Evolutionary conservation across 805 yeast genomes (phyloP).

Genomic region (Starmerella asiatica): DNA sequence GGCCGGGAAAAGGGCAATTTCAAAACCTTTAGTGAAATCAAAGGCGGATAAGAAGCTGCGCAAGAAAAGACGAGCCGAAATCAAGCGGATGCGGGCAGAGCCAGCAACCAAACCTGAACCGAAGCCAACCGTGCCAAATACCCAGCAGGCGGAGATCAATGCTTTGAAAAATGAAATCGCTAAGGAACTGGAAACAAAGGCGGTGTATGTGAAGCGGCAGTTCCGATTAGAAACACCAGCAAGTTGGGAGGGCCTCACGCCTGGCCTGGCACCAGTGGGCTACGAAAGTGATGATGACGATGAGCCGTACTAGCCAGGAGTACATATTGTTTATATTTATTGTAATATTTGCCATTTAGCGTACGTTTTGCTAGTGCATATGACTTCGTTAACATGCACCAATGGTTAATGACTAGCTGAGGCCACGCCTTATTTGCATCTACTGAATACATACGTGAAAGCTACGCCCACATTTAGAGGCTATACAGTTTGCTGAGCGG

Average conservation of each 20-base stretch:
- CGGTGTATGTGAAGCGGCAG: conserved; percentile 16
- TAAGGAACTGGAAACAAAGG: conserved; percentile 8
- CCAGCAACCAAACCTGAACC: not conserved
- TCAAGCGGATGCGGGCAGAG: not conserved
- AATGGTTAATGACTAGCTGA: too few species aligned
- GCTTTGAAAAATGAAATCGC: conserved; percentile 15
- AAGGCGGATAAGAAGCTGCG: conserved; percentile 8
- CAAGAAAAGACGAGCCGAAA: conserved; percentile 5
- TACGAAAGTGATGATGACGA: conserved; percentile 22
- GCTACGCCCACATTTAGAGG: too few species aligned
- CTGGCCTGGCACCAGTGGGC: conserved; percentile 23
- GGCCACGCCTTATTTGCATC: too few species aligned
- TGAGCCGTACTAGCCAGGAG: conserved; percentile 22
- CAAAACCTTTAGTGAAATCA: conserved; percentile 4
- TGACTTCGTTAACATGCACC: too few species aligned
- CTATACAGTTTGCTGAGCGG: too few species aligned
- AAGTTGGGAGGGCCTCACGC: conserved; percentile 18
- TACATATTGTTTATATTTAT: too few species aligned
- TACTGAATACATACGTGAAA: too few species aligned
- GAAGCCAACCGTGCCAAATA: not conserved
- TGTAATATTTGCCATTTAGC: too few species aligned
- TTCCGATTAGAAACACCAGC: conserved; percentile 7
- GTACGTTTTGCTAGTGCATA: too few species aligned
- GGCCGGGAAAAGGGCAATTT: conserved; percentile 1
- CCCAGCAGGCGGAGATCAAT: conserved; percentile 12